phyloP scores from a whole-genome alignment of 352 stramenopile genomes.

The Peronospora belbahrii region DNA sequence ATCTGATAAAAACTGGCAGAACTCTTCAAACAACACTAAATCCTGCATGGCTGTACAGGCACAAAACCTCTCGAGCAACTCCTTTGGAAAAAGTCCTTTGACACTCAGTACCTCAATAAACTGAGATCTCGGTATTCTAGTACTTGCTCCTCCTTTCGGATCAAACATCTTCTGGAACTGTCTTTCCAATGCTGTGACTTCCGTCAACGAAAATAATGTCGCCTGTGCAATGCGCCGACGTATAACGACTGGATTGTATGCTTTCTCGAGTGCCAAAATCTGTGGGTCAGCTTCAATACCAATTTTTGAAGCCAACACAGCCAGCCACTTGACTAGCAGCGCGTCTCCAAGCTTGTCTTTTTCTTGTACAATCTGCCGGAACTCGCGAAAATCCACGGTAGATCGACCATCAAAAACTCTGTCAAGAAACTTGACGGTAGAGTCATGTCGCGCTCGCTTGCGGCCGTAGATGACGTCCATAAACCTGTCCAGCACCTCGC shows the following conservation, averaged over 20 bases:
- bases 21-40: constrained; percentile 72
- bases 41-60: constrained; percentile 31
- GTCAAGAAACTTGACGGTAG: constrained; percentile 51
- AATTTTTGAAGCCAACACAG: constrained; percentile 54
- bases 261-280: constrained; percentile 65
- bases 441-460: constrained; percentile 28
- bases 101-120: constrained; percentile 50
- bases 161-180: constrained; percentile 77
- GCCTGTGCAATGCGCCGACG: constrained; percentile 62
- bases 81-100: constrained; percentile 34
- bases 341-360: constrained; percentile 48
- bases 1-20: constrained; percentile 72
- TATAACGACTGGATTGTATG: constrained; percentile 79
- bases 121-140: constrained; percentile 46
- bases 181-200: constrained; percentile 67
- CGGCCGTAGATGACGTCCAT: constrained; percentile 83
- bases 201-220: constrained; percentile 61
- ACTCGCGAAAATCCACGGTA: constrained; percentile 52
- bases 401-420: constrained; percentile 40
- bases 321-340: constrained; percentile 59
- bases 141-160: constrained; percentile 59
- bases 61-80: constrained; percentile 43
- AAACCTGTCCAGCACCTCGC: constrained; percentile 69
- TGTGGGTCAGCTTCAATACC: constrained; percentile 56
- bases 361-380: constrained; percentile 42